Conservation (phyloP, 805 yeast genomes). For the Zygoascus tannicola region DNA sequence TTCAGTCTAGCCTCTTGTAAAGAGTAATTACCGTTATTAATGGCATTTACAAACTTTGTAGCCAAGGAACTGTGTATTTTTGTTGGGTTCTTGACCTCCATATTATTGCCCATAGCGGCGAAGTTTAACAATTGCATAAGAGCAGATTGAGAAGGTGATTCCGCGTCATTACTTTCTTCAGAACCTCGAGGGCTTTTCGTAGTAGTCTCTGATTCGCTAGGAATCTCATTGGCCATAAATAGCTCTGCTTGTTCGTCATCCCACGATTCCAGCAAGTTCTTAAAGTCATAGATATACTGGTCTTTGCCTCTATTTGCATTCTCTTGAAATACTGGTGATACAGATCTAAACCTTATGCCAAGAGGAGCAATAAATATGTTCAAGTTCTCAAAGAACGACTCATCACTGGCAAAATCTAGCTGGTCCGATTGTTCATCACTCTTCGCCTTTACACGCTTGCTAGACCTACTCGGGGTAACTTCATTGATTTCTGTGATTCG, state of each 20-base stretch:
- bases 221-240: slow-evolving; percentile 13
- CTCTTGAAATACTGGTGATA: slow-evolving; percentile 13
- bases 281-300: slow-evolving; percentile 24
- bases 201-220: background rate
- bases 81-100: slow-evolving; percentile 9
- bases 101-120: slow-evolving; percentile 21
- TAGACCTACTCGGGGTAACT: slow-evolving; percentile 4
- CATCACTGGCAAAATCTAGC: slow-evolving; percentile 12
- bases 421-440: slow-evolving; percentile 15
- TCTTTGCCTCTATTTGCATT: slow-evolving; percentile 12
- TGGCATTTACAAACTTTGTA: slow-evolving; percentile 20
- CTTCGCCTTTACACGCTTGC: slow-evolving; percentile 23
- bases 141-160: slow-evolving; percentile 14
- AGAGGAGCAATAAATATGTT: slow-evolving; percentile 12
- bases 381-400: slow-evolving; percentile 19
- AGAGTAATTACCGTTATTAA: slow-evolving; percentile 27
- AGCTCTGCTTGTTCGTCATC: slow-evolving; percentile 24
- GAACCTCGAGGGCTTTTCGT: background rate
- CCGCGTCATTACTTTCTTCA: slow-evolving; percentile 7
- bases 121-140: slow-evolving; percentile 24
- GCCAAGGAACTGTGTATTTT: slow-evolving; percentile 14
- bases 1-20: slow-evolving; percentile 32
- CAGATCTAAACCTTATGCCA: slow-evolving; percentile 11
- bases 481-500: background rate
- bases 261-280: slow-evolving; percentile 31